Base-by-base conservation (phyloP, 1,284 basidiomycete genomes). In the Porogramme epimiltina region DNA sequence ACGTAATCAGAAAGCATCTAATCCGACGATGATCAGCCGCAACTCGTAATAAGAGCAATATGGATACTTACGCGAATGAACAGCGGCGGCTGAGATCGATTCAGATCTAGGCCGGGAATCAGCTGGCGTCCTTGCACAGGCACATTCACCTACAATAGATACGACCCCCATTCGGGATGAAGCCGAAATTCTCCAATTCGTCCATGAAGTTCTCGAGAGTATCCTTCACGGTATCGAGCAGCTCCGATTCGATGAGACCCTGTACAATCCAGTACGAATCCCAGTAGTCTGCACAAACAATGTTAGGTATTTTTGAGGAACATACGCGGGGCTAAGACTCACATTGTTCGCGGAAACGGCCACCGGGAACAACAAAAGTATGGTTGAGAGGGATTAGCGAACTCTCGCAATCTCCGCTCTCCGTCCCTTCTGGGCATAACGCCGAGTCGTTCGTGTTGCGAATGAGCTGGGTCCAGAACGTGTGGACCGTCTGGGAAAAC, bases 181-280 rank as follows among this genome's bases (percentile, higher is more conserved):
- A 98, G 0, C 94, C 94, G 56, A 84, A 79, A 36, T 69, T 70
- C 33, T 89, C 82, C 45, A 97, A 74, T 65, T 95, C 84, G 64
- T 97, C 93, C 92, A 96, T 94, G 64, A 97, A 95, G 73, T 96
- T 95, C 61, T 90, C 82, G 25, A 95, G 73, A 0, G 93, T 89
- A 13, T 76, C 84, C 60, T 90, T 91, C 49, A 82, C 90, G 45
- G 91, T 79, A 53, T 77, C 75, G 61, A 83, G 85, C 19, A 96
- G 77, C 65, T 89, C 81, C 2, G 89, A 93, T 63, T 88, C 75
- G 40, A 97, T 74, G 28, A 96, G 74, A 28, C 94, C 94, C 56
- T 91, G 83, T 4, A 92, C 70, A 59, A 95, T 94, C 91, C 91
- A 94, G 70, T 84, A 92, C 58, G 84, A 87, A 65, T 92, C 89